Base-by-base conservation (phyloP, 177 flowering plant genomes). In the Telopea speciosissima region DNA sequence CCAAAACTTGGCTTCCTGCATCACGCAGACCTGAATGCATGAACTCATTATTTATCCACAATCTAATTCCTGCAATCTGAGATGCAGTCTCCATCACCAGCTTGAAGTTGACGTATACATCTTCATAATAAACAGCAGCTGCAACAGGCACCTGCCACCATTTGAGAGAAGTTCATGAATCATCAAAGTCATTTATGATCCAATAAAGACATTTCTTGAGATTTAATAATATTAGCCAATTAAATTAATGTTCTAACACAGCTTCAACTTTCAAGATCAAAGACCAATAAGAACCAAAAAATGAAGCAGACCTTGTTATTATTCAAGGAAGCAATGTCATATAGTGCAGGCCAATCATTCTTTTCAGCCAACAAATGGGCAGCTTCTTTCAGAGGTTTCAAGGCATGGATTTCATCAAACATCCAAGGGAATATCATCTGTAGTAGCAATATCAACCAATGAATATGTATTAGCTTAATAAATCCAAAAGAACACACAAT, bases 401-500 rank as follows among this genome's bases (percentile, higher is more conserved):
- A 78, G 65, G 93, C 87, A 79, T 85, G 82, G 69, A 93, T 79
- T 77, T 93, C 99, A 66, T 96, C 96, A 80, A 93, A 96, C 89
- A 93, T 85, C 99, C 99, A 95, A 33, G 98, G 97, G 78, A 93
- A 96, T 70, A 96, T 77, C 99, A 96, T 96, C 98, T 95, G 85
- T 65, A 68, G 67, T 16, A 72, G 42, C 36, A 67, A 63, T 42
- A 66, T 40, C 49, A 14, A 33, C 22, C 49, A 33, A 58, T 44
- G 13, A 56, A 0, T 11, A 26, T 22, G 26, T 58, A 65, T 71
- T 36, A 71, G 73, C 33, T 54, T 28, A 33, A 54, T 44, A 56
- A 33, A 40, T 13, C 62, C 68, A 25, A 67, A 71, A 24, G 12
- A 33, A 61, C 67, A 8, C 19, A 44, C 1, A 0, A 1, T 45